phyloP scores from a whole-genome alignment of 805 yeast species.

The Pachysolen tannophilus region DNA sequence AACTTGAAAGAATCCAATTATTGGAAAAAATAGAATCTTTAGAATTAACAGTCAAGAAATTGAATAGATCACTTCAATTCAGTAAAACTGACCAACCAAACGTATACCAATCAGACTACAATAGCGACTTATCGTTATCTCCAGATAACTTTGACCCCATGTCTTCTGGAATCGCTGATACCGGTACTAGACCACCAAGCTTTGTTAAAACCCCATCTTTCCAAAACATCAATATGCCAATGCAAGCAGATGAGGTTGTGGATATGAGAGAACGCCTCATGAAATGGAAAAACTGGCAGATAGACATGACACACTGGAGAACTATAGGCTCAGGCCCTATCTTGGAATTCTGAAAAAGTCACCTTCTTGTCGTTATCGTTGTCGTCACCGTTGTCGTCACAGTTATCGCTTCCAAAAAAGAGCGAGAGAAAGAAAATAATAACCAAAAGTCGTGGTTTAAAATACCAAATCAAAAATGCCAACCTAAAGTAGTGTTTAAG shows the following conservation, averaged over 20 bases:
- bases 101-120: slow-evolving; percentile 7
- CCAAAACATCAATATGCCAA: slow-evolving; percentile 4
- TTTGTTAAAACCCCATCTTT: slow-evolving; percentile 2
- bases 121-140: slow-evolving; percentile 6
- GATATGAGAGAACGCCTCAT: slow-evolving; percentile 50
- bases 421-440: not conserved
- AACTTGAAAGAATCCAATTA: slow-evolving; percentile 7
- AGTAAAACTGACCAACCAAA: slow-evolving; percentile 7
- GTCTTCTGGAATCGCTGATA: not conserved
- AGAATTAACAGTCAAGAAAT: slow-evolving; percentile 2
- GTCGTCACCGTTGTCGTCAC: too few species aligned
- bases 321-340: slow-evolving; percentile 59
- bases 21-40: slow-evolving; percentile 6
- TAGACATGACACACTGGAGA: slow-evolving; percentile 83
- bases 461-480: slow-evolving; percentile 8
- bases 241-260: slow-evolving; percentile 29
- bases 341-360: slow-evolving; percentile 34
- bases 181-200: not conserved
- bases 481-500: too few species aligned
- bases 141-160: not conserved
- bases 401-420: too few species aligned
- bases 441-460: not conserved
- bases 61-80: slow-evolving; percentile 2
- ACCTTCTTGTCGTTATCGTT: too few species aligned
- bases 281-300: slow-evolving; percentile 79